Conservation (phyloP, 805 yeast genomes). For the Lachancea lanzarotensis region DNA sequence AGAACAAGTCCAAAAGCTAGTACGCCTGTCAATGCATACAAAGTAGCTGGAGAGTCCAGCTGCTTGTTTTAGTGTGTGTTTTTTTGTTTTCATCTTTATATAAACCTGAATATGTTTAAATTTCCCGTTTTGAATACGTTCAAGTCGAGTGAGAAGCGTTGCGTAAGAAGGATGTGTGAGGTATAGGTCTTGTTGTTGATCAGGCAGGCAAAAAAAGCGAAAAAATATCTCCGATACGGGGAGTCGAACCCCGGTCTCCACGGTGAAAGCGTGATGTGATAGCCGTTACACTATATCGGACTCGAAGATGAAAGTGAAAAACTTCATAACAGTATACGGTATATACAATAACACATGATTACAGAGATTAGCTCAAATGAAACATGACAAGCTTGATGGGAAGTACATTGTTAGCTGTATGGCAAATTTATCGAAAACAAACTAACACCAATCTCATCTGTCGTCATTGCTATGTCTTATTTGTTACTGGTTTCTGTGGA, state of each 20-base stretch:
- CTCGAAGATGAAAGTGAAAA: background rate
- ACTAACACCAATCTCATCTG: too few species aligned
- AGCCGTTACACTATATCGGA: slow-evolving; percentile 32
- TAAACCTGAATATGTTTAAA: background rate
- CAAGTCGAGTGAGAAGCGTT: background rate
- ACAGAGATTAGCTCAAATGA: too few species aligned
- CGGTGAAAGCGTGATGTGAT: slow-evolving; percentile 31
- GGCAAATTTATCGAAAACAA: too few species aligned
- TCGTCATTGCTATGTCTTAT: too few species aligned
- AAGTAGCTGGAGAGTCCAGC: too few species aligned
- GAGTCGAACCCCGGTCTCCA: slow-evolving; percentile 32
- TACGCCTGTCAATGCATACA: background rate
- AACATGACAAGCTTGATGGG: too few species aligned
- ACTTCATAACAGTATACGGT: background rate
- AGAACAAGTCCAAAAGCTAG: slow-evolving; percentile 9
- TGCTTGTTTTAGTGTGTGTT: background rate
- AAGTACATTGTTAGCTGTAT: too few species aligned
- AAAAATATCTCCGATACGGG: slow-evolving; percentile 25
- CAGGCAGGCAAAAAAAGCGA: background rate
- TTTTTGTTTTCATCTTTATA: background rate
- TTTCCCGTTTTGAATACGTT: too few species aligned
- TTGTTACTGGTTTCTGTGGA: too few species aligned
- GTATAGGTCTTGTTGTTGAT: background rate
- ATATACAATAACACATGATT: background rate
- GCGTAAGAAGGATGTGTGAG: too few species aligned